Evolutionary conservation across 2,329 filamentous ascomycete genomes (phyloP).

Genomic region (Coniella lustricola): DNA sequence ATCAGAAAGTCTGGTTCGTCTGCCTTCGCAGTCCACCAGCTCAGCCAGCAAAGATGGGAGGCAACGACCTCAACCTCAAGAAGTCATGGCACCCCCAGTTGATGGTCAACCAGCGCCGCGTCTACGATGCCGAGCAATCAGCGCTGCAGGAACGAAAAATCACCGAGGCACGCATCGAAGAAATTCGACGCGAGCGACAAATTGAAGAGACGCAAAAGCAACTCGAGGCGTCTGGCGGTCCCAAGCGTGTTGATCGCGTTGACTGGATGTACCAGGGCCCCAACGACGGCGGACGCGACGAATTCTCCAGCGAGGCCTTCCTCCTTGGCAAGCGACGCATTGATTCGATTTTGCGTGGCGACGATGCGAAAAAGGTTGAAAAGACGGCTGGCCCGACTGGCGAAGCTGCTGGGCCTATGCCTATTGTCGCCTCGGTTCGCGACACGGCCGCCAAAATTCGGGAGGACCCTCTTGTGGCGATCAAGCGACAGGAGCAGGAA

Average conservation of each 20-base stretch:
- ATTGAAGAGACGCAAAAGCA: conserved; percentile 87
- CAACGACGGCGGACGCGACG: conserved; percentile 64
- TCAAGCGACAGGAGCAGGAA: conserved; percentile 85
- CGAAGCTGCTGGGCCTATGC: conserved; percentile 45
- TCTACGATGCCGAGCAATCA: conserved; percentile 87
- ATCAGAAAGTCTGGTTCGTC: background rate
- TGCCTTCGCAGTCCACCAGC: no score
- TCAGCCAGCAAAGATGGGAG: conserved; percentile 57
- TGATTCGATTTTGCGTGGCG: conserved; percentile 72
- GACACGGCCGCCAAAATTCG: conserved; percentile 83
- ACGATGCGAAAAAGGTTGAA: conserved; percentile 72
- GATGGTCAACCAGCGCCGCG: conserved; percentile 81
- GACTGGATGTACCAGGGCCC: conserved; percentile 99
- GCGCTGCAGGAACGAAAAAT: conserved; percentile 92
- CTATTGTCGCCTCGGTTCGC: conserved; percentile 64
- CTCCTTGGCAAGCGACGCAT: conserved; percentile 87
- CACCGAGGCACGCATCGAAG: conserved; percentile 83
- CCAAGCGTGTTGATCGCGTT: conserved; percentile 72
- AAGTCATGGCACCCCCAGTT: conserved; percentile 91
- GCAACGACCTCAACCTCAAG: conserved; percentile 89
- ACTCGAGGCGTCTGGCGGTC: conserved; percentile 81
- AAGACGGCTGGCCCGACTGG: conserved; percentile 60
- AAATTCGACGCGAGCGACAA: conserved; percentile 86
- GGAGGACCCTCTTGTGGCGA: conserved; percentile 85
- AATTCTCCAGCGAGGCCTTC: conserved; percentile 90